Evolutionary conservation across 805 yeast species (phyloP).

Genomic region (Candida hungchunana): DNA sequence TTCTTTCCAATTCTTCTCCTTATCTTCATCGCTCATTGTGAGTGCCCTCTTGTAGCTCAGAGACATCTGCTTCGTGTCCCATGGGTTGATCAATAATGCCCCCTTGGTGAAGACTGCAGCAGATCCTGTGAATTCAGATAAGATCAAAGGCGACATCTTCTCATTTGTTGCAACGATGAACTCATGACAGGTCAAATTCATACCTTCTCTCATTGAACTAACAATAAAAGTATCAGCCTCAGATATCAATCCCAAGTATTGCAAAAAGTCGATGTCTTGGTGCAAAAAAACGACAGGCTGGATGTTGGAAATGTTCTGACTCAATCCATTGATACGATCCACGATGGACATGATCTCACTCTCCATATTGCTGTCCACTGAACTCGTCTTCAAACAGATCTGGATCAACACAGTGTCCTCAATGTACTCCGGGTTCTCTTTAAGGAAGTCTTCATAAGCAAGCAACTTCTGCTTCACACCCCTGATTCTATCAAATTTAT

Average conservation of each 20-base stretch:
- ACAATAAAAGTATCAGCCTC: slow-evolving; percentile 90
- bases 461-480: slow-evolving; percentile 84
- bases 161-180: slow-evolving; percentile 71
- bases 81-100: slow-evolving; percentile 81
- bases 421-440: slow-evolving; percentile 65
- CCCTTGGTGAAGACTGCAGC: slow-evolving; percentile 73
- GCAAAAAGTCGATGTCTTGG: slow-evolving; percentile 85
- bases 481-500: slow-evolving; percentile 80
- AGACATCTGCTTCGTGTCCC: slow-evolving; percentile 72
- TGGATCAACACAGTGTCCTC: slow-evolving; percentile 74
- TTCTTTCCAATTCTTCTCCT: slow-evolving; percentile 54
- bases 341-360: slow-evolving; percentile 71
- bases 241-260: slow-evolving; percentile 76
- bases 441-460: slow-evolving; percentile 79
- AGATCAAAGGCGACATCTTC: slow-evolving; percentile 72
- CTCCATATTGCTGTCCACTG: slow-evolving; percentile 57
- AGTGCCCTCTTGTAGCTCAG: slow-evolving; percentile 61
- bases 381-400: slow-evolving; percentile 60
- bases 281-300: slow-evolving; percentile 87
- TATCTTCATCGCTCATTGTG: slow-evolving; percentile 58
- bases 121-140: slow-evolving; percentile 94
- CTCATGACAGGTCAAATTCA: slow-evolving; percentile 95
- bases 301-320: slow-evolving; percentile 63
- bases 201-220: slow-evolving; percentile 91
- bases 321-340: slow-evolving; percentile 76